These are phyloP conservation scores for Alternaria brassicae DNA, from an alignment of 2,329 filamentous ascomycete species.

Conservation along the genomic window DNA sequence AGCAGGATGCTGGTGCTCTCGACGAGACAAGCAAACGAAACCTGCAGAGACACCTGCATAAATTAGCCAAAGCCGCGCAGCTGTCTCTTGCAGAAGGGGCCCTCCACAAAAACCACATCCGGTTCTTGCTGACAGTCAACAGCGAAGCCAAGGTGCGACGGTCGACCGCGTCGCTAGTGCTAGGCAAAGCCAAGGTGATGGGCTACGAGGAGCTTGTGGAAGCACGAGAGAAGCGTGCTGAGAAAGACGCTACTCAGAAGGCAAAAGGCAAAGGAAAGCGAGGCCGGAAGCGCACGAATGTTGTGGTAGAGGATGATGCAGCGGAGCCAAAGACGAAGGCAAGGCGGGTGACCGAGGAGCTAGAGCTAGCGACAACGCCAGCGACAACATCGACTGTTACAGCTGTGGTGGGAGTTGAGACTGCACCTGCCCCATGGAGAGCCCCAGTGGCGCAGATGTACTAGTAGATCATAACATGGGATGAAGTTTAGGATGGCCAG, in stretches of 20 bases:
- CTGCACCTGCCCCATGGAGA: not conserved
- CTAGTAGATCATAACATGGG: not conserved
- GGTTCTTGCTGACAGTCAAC: not conserved
- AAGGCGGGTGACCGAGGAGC: not conserved
- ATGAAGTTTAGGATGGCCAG: not conserved
- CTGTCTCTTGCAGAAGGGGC: constrained; percentile 7
- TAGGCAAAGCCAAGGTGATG: constrained; percentile 1
- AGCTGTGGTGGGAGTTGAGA: not conserved
- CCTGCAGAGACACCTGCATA: constrained; percentile 19
- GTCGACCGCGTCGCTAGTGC: not conserved
- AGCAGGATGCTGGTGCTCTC: constrained; percentile 27
- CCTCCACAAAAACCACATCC: no score
- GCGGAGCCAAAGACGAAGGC: not conserved
- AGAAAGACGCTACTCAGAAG: not conserved
- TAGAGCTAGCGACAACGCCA: not conserved
- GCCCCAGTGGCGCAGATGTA: not conserved
- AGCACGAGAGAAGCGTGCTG: not conserved
- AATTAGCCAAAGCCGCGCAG: constrained; percentile 29
- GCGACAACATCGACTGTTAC: not conserved
- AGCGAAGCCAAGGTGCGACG: constrained; percentile 3
- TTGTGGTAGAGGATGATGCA: not conserved
- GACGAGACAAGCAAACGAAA: constrained; percentile 26
- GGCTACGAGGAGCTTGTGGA: not conserved
- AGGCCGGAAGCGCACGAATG: not conserved
- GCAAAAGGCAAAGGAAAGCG: not conserved